Evolutionary conservation across 257 asterid genomes (phyloP).

Genomic region (Nyctanthes arbortristis): DNA sequence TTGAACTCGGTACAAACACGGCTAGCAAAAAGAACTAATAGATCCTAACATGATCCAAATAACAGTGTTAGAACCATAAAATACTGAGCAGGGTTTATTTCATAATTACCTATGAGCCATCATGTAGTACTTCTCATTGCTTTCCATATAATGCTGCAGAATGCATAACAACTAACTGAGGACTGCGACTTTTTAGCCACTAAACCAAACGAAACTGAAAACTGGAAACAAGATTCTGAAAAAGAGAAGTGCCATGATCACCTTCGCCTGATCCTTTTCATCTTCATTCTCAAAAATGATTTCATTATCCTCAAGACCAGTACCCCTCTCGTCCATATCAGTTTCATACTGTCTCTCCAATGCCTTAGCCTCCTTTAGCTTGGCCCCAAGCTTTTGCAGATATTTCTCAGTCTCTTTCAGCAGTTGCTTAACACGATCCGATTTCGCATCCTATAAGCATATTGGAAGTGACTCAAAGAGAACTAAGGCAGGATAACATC

Average conservation of each 20-base stretch:
- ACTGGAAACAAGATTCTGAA: constrained; percentile 11
- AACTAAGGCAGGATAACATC: constrained; percentile 14
- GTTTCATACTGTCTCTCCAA: constrained; percentile 67
- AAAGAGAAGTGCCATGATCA: constrained; percentile 27
- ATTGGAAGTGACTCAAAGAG: constrained; percentile 25
- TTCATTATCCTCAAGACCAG: constrained; percentile 64
- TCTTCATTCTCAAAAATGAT: constrained; percentile 66
- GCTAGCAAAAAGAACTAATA: constrained; percentile 7
- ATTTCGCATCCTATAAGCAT: constrained; percentile 84
- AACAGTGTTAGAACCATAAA: constrained; percentile 13
- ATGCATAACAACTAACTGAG: constrained; percentile 31
- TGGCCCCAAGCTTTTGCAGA: constrained; percentile 92
- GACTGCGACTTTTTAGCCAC: constrained; percentile 2
- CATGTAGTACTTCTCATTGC: constrained; percentile 97
- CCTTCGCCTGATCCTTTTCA: constrained; percentile 98
- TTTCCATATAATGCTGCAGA: constrained; percentile 97
- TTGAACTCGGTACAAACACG: not conserved
- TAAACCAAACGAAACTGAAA: constrained; percentile 18
- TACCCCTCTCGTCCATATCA: constrained; percentile 62
- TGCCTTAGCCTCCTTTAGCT: constrained; percentile 83
- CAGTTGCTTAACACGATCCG: constrained; percentile 89
- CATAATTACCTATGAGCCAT: constrained; percentile 95
- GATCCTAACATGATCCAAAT: constrained; percentile 19
- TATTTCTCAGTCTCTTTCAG: constrained; percentile 97
- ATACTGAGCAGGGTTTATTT: constrained; percentile 4